Percentiles rank a stretch among this genome's conserved stretches.
Conservation (phyloP, 495 filamentous ascomycete species). For the Xylaria castorea region DNA sequence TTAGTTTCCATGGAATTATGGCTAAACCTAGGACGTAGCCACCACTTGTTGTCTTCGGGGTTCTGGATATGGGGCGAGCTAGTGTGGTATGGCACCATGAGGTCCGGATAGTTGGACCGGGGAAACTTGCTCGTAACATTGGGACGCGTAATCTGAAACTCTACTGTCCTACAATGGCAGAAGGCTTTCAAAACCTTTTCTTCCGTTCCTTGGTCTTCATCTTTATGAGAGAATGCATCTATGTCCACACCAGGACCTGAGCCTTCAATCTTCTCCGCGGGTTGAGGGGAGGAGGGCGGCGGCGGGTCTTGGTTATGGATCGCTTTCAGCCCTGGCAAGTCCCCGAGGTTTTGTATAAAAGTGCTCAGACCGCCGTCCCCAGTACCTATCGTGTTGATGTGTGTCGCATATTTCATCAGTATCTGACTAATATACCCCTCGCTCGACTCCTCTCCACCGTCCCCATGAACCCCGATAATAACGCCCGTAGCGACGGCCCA, state of each 20-base stretch:
- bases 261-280: not conserved
- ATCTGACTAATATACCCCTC: not conserved
- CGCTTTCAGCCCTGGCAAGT: conserved; percentile 26
- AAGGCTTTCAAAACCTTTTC: conserved; percentile 43
- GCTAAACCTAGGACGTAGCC: conserved; percentile 34
- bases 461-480: conserved; percentile 26
- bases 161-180: conserved; percentile 51
- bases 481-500: conserved; percentile 46
- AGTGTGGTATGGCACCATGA: conserved; percentile 40
- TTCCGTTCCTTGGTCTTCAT: not conserved
- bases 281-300: conserved; percentile 19
- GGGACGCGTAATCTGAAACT: conserved; percentile 52
- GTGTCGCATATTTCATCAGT: conserved; percentile 44
- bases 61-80: conserved; percentile 50
- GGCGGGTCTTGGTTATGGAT: not conserved
- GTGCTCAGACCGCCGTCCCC: conserved; percentile 63
- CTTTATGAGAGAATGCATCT: not conserved
- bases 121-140: conserved; percentile 34
- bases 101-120: conserved; percentile 43
- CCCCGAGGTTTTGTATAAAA: conserved; percentile 49
- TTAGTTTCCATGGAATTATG: conserved; percentile 36
- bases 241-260: not conserved
- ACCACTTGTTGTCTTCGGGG: conserved; percentile 45
- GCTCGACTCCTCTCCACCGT: conserved; percentile 17
- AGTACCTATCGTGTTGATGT: conserved; percentile 59